A percentile compares a stretch with the other conserved stretches of the same genome.
phyloP scores from a whole-genome alignment of 306 rosid genomes.

The Luffa aegyptiaca region DNA sequence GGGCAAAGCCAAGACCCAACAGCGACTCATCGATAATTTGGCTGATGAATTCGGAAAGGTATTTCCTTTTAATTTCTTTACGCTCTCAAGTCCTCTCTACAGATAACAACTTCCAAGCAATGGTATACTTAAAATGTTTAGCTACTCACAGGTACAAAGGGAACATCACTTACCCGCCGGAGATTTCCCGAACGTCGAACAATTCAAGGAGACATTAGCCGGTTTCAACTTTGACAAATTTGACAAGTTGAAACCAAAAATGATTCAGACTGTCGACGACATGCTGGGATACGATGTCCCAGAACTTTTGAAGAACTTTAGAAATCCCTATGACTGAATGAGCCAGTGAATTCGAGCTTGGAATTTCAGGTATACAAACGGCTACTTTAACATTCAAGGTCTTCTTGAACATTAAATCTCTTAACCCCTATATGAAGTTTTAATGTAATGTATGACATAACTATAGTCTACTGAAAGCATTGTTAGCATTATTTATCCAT shows the following conservation, averaged over 20 bases:
- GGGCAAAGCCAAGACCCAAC: slow-evolving; percentile 82
- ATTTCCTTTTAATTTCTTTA: background rate
- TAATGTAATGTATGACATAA: background rate
- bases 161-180: slow-evolving; percentile 85
- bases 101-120: background rate
- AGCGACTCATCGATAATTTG: slow-evolving; percentile 62
- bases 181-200: slow-evolving; percentile 76
- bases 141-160: slow-evolving; percentile 49
- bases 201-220: slow-evolving; percentile 46
- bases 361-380: background rate
- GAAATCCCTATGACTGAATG: slow-evolving; percentile 63
- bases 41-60: slow-evolving; percentile 77
- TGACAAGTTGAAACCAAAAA: slow-evolving; percentile 68
- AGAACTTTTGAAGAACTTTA: slow-evolving; percentile 60
- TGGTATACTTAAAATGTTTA: background rate
- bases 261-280: slow-evolving; percentile 77
- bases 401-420: background rate
- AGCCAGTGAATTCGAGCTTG: background rate
- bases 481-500: background rate
- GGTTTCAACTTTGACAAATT: slow-evolving; percentile 74
- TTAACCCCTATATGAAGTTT: background rate
- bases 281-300: slow-evolving; percentile 94
- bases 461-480: background rate
- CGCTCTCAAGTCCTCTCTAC: background rate
- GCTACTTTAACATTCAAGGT: background rate